Evolutionary conservation across 345 rosid species (phyloP), one percentile per base, ranked within the genome.

Genomic region (Ceriops tagal): DNA sequence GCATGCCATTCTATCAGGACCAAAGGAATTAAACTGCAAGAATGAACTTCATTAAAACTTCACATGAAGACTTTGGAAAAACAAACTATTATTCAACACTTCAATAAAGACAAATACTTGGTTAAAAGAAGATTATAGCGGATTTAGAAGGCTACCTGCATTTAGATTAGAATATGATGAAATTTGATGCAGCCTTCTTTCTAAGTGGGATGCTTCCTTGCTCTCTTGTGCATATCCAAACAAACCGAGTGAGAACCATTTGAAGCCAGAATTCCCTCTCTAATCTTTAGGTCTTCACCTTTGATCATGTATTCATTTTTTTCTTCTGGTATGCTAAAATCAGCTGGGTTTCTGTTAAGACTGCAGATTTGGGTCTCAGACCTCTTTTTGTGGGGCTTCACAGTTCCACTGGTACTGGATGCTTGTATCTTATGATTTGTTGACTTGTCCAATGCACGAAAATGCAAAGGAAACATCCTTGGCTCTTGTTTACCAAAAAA

Each of bases 261-360:
- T 53, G 67, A 71, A 58, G 65, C 66, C 32, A 69, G 73, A 69
- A 55, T 58, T 53, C 53, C 22, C 77, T 75, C 77, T 51, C 75
- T 58, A 70, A 77, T 73, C 75, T 80, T 84, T 6, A 90, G 86
- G 68, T 78, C 85, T 64, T 82, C 83, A 32, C 89, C 87, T 20
- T 78, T 68, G 34, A 88, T 83, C 88, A 89, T 89, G 85, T 83
- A 90, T 26, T 55, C 58, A 80, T 90, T 96, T 28, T 86, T 83
- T 67, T 81, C 85, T 74, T 74, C 95, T 62, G 96, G 85, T 15
- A 72, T 16, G 62, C 87, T 85, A 73, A 92, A 96, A 81, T 96
- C 99, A 64, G 97, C 91, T 20, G 99, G 99, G 79, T 96, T 96
- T 69, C 87, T 80, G 71, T 92, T 96, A 34, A 89, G 62, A 27